Evolutionary conservation across 2,329 filamentous ascomycete genomes (phyloP).

Genomic region (Leptographium wingfieldii): DNA sequence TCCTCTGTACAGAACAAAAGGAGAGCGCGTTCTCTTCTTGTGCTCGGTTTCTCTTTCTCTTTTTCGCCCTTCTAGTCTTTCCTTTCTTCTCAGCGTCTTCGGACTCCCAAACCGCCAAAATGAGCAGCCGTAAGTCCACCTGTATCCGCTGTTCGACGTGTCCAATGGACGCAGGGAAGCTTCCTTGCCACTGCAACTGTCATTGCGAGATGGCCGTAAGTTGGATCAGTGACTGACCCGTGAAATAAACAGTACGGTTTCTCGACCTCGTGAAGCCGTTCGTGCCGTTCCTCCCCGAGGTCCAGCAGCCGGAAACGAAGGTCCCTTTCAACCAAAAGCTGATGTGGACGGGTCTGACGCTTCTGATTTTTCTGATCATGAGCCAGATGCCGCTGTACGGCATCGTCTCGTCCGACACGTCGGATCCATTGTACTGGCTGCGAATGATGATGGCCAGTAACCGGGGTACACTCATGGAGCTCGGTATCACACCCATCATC

Average conservation of each 20-base stretch:
- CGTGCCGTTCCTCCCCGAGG: slow-evolving; percentile 98
- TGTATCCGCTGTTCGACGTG: background rate
- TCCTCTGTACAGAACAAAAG: background rate
- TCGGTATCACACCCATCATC: slow-evolving; percentile 97
- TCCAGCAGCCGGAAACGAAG: slow-evolving; percentile 96
- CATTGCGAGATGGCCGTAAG: background rate
- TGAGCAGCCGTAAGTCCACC: slow-evolving; percentile 25
- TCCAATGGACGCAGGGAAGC: background rate
- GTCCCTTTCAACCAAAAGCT: slow-evolving; percentile 97
- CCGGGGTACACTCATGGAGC: slow-evolving; percentile 86
- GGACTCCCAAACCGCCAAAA: slow-evolving; percentile 13
- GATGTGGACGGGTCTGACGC: slow-evolving; percentile 89
- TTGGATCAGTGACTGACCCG: background rate
- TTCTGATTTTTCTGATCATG: slow-evolving; percentile 99
- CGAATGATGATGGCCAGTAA: slow-evolving; percentile 99
- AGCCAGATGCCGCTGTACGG: slow-evolving; percentile 99
- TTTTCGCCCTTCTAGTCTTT: background rate
- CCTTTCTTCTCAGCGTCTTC: background rate
- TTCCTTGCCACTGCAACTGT: too few species aligned
- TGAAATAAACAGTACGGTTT: slow-evolving; percentile 64
- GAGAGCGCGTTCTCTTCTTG: slow-evolving; percentile 1
- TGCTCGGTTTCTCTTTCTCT: background rate
- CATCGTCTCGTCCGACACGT: slow-evolving; percentile 97
- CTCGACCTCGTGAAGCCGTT: slow-evolving; percentile 99
- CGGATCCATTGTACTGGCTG: slow-evolving; percentile 98